Conservation (phyloP, 75 land plant species). For the Isoetes taiwanensis region DNA sequence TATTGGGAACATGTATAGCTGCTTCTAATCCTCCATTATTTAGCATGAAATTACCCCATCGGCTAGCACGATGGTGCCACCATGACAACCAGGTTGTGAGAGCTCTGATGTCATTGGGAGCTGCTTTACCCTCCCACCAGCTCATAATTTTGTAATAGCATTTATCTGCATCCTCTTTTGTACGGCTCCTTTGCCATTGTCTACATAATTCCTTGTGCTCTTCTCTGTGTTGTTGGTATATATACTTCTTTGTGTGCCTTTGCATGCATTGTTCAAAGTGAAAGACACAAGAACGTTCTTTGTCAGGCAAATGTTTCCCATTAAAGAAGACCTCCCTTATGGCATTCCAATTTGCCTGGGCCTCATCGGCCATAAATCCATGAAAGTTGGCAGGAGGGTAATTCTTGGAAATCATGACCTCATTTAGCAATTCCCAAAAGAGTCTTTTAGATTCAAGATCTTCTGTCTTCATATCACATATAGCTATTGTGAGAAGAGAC, state of each 20-base stretch:
- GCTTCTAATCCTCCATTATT: too few relatives aligned
- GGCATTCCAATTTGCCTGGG: constrained; percentile 3
- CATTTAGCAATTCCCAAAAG: neutral
- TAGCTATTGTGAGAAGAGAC: too few relatives aligned
- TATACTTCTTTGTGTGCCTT: neutral
- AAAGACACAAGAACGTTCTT: neutral
- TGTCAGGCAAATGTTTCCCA: neutral
- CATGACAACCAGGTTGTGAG: too few relatives aligned
- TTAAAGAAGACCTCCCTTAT: neutral
- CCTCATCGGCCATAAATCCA: constrained; percentile 4
- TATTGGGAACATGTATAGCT: too few relatives aligned
- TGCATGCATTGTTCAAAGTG: neutral
- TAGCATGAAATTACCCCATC: too few relatives aligned
- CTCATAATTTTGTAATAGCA: too few relatives aligned
- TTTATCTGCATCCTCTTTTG: neutral
- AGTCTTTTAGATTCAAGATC: neutral
- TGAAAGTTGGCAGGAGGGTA: neutral
- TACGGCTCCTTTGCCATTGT: neutral
- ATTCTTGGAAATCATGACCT: neutral
- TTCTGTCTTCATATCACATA: constrained; percentile 4
- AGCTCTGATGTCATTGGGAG: too few relatives aligned
- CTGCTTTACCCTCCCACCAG: too few relatives aligned
- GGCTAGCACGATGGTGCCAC: too few relatives aligned
- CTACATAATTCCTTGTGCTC: neutral
- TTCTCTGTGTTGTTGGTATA: neutral